Conservation (phyloP, 306 rosid species). For the Lotus japonicus region DNA sequence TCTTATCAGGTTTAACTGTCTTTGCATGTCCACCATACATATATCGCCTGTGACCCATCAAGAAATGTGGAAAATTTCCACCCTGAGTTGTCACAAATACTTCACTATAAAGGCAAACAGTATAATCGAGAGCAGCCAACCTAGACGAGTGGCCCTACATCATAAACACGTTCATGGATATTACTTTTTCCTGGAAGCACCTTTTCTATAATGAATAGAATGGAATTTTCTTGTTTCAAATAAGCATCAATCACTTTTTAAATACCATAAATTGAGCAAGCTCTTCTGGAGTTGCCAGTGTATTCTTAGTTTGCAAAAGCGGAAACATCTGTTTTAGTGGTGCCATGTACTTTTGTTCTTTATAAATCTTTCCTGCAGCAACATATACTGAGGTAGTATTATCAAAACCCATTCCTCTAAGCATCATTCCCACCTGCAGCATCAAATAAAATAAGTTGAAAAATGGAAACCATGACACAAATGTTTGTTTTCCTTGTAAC, state of each 20-base stretch:
- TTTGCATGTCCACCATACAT: slow-evolving; percentile 82
- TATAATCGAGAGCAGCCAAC: slow-evolving; percentile 98
- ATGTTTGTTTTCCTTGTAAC: neutral
- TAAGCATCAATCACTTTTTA: slow-evolving; percentile 11
- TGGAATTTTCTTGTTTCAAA: neutral
- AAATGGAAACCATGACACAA: slow-evolving; percentile 1
- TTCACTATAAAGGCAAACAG: slow-evolving; percentile 90
- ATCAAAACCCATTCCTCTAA: slow-evolving; percentile 96
- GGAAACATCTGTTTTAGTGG: slow-evolving; percentile 97
- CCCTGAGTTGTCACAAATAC: slow-evolving; percentile 96
- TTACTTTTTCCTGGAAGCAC: neutral
- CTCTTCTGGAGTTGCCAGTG: slow-evolving; percentile 74
- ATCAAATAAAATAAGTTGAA: slow-evolving; percentile 13
- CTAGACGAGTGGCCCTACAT: slow-evolving; percentile 90
- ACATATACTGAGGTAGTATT: slow-evolving; percentile 77
- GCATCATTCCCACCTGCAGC: slow-evolving; percentile 93
- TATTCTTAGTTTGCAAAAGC: slow-evolving; percentile 73
- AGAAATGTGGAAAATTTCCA: slow-evolving; percentile 96
- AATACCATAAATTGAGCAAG: slow-evolving; percentile 80
- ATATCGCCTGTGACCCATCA: slow-evolving; percentile 92
- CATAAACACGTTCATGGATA: slow-evolving; percentile 29
- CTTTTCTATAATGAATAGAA: slow-evolving; percentile 20
- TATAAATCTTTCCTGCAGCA: slow-evolving; percentile 91
- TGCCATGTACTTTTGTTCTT: slow-evolving; percentile 77
- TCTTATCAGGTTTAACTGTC: slow-evolving; percentile 89